Evolutionary conservation across 2,329 filamentous ascomycete genomes (phyloP).

Genomic region (Beauveria medogensis): DNA sequence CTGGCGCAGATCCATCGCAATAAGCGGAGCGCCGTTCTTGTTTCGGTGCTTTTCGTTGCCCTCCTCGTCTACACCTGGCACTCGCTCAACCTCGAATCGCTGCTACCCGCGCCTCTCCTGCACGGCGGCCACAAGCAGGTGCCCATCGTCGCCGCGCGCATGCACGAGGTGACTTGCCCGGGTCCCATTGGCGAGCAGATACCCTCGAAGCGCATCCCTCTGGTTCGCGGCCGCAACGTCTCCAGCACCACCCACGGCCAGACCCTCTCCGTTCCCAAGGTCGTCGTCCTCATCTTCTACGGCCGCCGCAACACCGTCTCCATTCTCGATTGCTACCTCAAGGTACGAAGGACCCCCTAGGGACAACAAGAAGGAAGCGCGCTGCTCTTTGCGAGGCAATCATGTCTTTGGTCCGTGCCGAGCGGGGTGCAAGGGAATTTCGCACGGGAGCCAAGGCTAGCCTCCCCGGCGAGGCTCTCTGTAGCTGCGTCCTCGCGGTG

Average conservation of each 20-base stretch:
- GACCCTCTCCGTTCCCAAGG: slow-evolving; percentile 18
- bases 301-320: slow-evolving; percentile 35
- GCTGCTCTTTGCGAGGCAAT: neutral
- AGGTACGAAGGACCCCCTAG: slow-evolving; percentile 19
- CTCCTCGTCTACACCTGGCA: slow-evolving; percentile 8
- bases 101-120: slow-evolving; percentile 8
- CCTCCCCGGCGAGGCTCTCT: neutral
- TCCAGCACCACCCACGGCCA: slow-evolving; percentile 5
- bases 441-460: neutral
- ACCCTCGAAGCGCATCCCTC: slow-evolving; percentile 4
- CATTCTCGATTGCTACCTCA: slow-evolving; percentile 39
- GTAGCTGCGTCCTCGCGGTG: neutral
- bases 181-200: neutral
- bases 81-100: slow-evolving; percentile 8
- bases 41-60: slow-evolving; percentile 2
- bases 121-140: neutral
- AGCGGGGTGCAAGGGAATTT: neutral
- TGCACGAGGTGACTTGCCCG: slow-evolving; percentile 7
- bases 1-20: slow-evolving; percentile 1
- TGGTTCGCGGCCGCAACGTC: slow-evolving; percentile 9
- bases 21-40: slow-evolving; percentile 4
- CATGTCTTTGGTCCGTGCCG: neutral
- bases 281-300: slow-evolving; percentile 40
- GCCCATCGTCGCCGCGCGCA: neutral
- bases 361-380: neutral